These are phyloP conservation scores for Leccinum ambiguum DNA, from an alignment of 1,284 basidiomycete genomes.

Conservation along the genomic window DNA sequence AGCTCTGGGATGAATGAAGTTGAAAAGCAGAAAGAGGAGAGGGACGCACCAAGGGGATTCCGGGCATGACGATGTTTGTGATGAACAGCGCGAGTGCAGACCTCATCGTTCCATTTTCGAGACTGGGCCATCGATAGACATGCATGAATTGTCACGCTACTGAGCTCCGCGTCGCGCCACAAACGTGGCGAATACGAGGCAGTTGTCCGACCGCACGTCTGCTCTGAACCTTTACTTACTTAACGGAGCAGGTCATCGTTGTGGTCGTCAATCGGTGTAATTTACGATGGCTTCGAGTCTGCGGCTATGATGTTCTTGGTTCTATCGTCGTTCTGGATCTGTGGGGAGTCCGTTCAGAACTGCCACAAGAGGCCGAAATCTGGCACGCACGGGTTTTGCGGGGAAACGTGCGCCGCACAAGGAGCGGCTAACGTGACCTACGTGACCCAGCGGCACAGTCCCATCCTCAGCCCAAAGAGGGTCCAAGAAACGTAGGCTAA, in stretches of 20 bases:
- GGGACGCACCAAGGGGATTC: conserved; percentile 67
- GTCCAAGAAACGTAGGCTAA: conserved; percentile 13
- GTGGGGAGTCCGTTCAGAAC: conserved; percentile 37
- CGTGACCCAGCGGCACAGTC: conserved; percentile 13
- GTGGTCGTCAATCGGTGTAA: conserved; percentile 15
- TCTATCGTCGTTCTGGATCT: conserved; percentile 7
- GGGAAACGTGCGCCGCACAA: conserved; percentile 57
- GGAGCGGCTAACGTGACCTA: conserved; percentile 28
- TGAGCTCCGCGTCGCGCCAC: conserved; percentile 12
- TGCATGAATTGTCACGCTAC: conserved; percentile 32
- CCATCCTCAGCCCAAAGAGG: conserved; percentile 17
- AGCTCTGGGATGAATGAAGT: conserved; percentile 9
- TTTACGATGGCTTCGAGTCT: conserved; percentile 27
- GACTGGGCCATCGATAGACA: conserved; percentile 87
- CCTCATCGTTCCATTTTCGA: conserved; percentile 79
- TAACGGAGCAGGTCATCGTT: conserved; percentile 9
- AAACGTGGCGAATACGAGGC: conserved; percentile 32
- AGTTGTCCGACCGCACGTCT: conserved; percentile 8
- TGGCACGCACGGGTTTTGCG: conserved; percentile 51
- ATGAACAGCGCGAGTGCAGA: conserved; percentile 78
- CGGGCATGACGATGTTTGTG: conserved; percentile 80
- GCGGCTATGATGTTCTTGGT: conserved; percentile 18
- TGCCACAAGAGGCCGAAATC: conserved; percentile 57
- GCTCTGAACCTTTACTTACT: conserved; percentile 12
- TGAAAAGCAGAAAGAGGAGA: background rate